phyloP scores from a whole-genome alignment of 129 eudicot genomes.

The Gnaphalium uliginosum region DNA sequence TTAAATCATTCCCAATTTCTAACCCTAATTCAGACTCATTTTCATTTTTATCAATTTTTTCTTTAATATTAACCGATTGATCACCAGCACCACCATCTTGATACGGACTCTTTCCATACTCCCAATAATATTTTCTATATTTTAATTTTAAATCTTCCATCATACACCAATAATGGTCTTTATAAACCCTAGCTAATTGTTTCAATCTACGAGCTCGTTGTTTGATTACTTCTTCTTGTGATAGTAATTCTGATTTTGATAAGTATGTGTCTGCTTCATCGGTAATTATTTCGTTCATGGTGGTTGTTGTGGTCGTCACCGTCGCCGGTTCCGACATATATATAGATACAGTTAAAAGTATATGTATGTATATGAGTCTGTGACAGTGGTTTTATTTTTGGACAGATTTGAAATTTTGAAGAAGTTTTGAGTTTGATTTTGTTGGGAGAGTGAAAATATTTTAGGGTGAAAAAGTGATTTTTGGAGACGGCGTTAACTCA shows the following conservation, averaged over 20 bases:
- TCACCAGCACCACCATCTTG: conserved; percentile 32
- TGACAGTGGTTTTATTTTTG: no score
- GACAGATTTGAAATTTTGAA: no score
- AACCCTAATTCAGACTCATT: conserved; percentile 24
- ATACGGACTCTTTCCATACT: conserved; percentile 67
- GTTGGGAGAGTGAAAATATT: no score
- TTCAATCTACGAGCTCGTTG: conserved; percentile 54
- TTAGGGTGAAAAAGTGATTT: not conserved
- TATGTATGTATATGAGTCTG: no score
- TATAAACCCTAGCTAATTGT: conserved; percentile 49
- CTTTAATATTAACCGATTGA: not conserved
- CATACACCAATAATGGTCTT: conserved; percentile 63
- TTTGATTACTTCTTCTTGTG: conserved; percentile 62
- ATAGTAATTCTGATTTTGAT: conserved; percentile 50
- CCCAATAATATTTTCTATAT: conserved; percentile 67
- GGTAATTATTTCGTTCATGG: conserved; percentile 12
- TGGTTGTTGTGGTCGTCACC: conserved; percentile 6
- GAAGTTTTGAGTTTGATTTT: no score
- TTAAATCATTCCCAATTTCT: not conserved
- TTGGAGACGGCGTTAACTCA: not conserved
- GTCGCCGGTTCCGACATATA: conserved; percentile 12
- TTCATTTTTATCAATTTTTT: conserved; percentile 13
- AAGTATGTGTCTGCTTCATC: conserved; percentile 44
- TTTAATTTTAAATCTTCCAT: conserved; percentile 68
- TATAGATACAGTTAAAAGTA: no score